Base-by-base conservation (phyloP, 192 early-diverging fungal genomes). In the Coemansia sp. region DNA sequence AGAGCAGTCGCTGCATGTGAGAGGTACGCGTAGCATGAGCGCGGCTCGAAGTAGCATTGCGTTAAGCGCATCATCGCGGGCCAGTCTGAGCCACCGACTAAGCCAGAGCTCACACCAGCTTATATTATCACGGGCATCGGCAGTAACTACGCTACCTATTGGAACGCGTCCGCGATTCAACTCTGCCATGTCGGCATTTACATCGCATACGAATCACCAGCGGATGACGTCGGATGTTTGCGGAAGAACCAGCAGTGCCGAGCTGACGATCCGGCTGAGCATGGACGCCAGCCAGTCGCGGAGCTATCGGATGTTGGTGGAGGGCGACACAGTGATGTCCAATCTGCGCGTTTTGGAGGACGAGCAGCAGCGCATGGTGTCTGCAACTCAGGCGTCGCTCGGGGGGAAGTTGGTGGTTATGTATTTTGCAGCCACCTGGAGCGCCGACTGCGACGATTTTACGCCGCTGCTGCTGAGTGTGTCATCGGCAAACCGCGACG, bases 381-480 rank as follows among this genome's bases (percentile, higher is more conserved):
- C 67, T 31, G 55, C 67, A 8, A 46, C 67, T 29, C 72, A 67
- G 31, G 71, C 72, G 9, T 65, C 68, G 21, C 64, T 80, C 51
- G 65, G 68, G 25, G 29, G 42, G 19, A 74, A 70, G 59, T 65
- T 80, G 17, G 55, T 80, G 7, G 72, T 51, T 5, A 33, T 80
- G 46, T 80, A 80, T 33, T 80, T 80, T 74, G 77, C 68, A n/a
- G 77, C 77, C 3, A 71, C 77, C 22, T 80, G 77, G 77, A 80
- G 77, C 57, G 72, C 77, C 19, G 77, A 80, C 53, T 80, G 77
- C 68, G 77, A 80, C 68, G 77, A 65, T n/a, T 80, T 80, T 55
- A 64, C 72, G 46, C 65, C 77, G 58, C 67, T 63, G n/a, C 59
- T 80, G 46, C 57, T 36, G 46, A 57, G 65, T 23, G 52, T 80